Evolutionary conservation across 208 protist genomes (phyloP).

Genomic region (Leishmania major): DNA sequence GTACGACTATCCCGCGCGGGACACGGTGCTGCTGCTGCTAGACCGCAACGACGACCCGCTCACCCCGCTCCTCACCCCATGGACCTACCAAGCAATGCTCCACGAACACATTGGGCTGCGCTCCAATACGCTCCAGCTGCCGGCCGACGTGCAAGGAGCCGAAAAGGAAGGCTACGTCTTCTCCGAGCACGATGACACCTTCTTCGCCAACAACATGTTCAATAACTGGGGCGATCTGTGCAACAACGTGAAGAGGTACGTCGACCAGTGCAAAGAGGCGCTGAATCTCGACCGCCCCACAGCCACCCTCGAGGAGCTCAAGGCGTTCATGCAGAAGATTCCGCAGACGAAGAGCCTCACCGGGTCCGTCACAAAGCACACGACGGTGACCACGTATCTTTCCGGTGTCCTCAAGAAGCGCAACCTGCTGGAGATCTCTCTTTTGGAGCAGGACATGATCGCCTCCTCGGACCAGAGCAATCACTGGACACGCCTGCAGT

Average conservation of each 20-base stretch:
- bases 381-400: conserved; percentile 74
- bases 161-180: conserved; percentile 82
- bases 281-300: conserved; percentile 80
- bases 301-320: conserved; percentile 89
- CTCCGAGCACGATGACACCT: conserved; percentile 93
- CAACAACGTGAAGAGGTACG: conserved; percentile 92
- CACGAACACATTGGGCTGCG: conserved; percentile 96
- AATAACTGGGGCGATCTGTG: conserved; percentile 98
- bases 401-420: conserved; percentile 80
- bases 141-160: conserved; percentile 40
- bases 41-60: conserved; percentile 94
- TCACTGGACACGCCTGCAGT: conserved; percentile 74
- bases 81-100: conserved; percentile 99
- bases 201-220: conserved; percentile 96
- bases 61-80: conserved; percentile 97
- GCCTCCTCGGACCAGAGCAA: conserved; percentile 55
- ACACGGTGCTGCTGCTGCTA: conserved; percentile 75
- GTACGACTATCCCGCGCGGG: conserved; percentile 83
- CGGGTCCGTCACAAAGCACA: conserved; percentile 86
- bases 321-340: conserved; percentile 85
- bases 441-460: conserved; percentile 97
- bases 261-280: conserved; percentile 93
- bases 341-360: conserved; percentile 82
- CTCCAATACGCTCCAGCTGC: conserved; percentile 91
- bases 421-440: conserved; percentile 91